Percentiles rank a stretch among this genome's conserved stretches.
Conservation (phyloP, 2,329 filamentous ascomycete genomes). For the Pseudocercospora fijiensis region DNA sequence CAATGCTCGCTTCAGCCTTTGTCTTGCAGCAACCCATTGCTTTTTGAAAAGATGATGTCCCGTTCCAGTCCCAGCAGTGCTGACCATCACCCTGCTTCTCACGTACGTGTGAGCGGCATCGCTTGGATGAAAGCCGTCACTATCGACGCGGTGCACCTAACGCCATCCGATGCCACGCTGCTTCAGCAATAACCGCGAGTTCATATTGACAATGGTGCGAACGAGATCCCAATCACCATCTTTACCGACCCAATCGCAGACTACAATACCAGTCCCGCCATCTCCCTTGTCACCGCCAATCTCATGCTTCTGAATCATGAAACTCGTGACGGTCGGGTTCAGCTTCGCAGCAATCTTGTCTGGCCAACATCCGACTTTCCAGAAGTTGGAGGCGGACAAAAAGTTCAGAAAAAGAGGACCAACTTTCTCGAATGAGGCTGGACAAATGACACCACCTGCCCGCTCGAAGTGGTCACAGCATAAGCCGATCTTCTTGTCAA, state of each 20-base stretch:
- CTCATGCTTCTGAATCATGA: conserved; percentile 56
- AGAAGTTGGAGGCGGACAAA: conserved; percentile 88
- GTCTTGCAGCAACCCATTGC: background rate
- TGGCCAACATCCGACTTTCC: conserved; percentile 88
- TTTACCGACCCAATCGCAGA: conserved; percentile 90
- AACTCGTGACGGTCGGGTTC: conserved; percentile 70
- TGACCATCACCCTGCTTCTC: background rate
- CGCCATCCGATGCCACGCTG: conserved; percentile 27
- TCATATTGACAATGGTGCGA: conserved; percentile 86
- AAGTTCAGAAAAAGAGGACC: conserved; percentile 85
- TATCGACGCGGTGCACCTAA: conserved; percentile 5
- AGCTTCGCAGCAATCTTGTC: conserved; percentile 84
- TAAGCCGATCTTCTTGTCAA: conserved; percentile 75
- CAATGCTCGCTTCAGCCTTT: background rate
- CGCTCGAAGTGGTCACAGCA: conserved; percentile 74
- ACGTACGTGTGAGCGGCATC: background rate
- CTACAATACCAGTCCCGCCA: conserved; percentile 79
- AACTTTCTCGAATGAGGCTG: conserved; percentile 37
- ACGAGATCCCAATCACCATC: conserved; percentile 89
- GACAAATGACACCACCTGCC: conserved; percentile 47
- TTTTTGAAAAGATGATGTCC: background rate
- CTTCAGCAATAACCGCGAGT: conserved; percentile 44
- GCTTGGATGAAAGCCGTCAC: background rate
- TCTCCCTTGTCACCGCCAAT: conserved; percentile 36
- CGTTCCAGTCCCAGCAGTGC: background rate